phyloP scores from a whole-genome alignment of 2,329 filamentous ascomycete genomes.

The Moelleriella libera region DNA sequence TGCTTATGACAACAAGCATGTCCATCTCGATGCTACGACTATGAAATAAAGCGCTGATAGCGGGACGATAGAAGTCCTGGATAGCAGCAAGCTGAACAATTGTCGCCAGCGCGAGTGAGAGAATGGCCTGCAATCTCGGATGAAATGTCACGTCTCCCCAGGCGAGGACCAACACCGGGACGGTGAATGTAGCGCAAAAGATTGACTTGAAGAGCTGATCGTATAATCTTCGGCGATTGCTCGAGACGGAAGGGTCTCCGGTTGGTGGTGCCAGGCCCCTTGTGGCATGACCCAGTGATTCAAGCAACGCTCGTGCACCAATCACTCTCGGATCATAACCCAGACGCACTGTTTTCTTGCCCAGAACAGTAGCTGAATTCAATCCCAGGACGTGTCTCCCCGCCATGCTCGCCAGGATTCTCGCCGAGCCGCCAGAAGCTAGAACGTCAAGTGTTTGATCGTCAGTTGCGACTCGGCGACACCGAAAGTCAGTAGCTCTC shows the following conservation, averaged over 20 bases:
- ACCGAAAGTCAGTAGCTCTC: slow-evolving; percentile 15
- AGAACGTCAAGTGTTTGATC: slow-evolving; percentile 16
- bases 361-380: slow-evolving; percentile 10
- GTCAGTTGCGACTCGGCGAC: slow-evolving; percentile 10
- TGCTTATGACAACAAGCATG: slow-evolving; percentile 39
- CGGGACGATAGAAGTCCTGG: slow-evolving; percentile 33
- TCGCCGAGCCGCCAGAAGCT: slow-evolving; percentile 7
- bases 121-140: slow-evolving; percentile 9
- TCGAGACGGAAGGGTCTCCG: slow-evolving; percentile 17
- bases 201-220: slow-evolving; percentile 18
- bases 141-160: slow-evolving; percentile 12
- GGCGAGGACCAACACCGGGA: slow-evolving; percentile 18
- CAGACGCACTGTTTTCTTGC: slow-evolving; percentile 16
- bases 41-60: slow-evolving; percentile 31
- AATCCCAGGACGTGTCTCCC: slow-evolving; percentile 9
- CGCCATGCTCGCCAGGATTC: slow-evolving; percentile 7
- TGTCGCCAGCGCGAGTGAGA: slow-evolving; percentile 31
- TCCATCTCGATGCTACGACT: slow-evolving; percentile 38
- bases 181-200: slow-evolving; percentile 14
- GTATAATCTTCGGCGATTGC: slow-evolving; percentile 14
- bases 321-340: slow-evolving; percentile 18
- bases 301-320: slow-evolving; percentile 16
- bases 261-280: slow-evolving; percentile 16
- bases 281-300: slow-evolving; percentile 5
- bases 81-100: slow-evolving; percentile 34